These are phyloP conservation scores for Paraconiothyrium brasiliense DNA, from an alignment of 2,329 filamentous ascomycete genomes.

Conservation along the genomic window DNA sequence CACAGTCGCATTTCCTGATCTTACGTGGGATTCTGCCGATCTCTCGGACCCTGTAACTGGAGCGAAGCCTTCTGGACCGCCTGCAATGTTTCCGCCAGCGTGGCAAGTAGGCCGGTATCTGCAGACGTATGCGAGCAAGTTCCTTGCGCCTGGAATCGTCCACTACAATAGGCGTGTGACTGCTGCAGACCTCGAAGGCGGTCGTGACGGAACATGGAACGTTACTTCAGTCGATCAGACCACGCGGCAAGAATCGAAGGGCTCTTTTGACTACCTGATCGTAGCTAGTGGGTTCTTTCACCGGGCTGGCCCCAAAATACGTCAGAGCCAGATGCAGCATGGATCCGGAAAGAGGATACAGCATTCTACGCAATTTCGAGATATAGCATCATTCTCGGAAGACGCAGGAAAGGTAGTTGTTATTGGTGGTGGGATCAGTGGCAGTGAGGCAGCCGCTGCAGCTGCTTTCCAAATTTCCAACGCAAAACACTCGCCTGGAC, in stretches of 20 bases:
- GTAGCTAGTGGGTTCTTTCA: slow-evolving; percentile 80
- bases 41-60: slow-evolving; percentile 25
- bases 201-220: slow-evolving; percentile 30
- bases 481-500: slow-evolving; percentile 62
- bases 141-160: slow-evolving; percentile 61
- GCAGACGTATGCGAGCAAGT: slow-evolving; percentile 68
- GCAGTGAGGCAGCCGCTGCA: slow-evolving; percentile 77
- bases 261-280: slow-evolving; percentile 73
- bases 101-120: slow-evolving; percentile 81
- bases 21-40: slow-evolving; percentile 70
- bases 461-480: slow-evolving; percentile 77
- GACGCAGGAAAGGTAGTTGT: slow-evolving; percentile 70
- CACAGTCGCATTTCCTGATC: slow-evolving; percentile 71
- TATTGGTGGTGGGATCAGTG: slow-evolving; percentile 84
- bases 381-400: slow-evolving; percentile 29
- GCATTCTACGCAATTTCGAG: slow-evolving; percentile 43
- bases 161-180: slow-evolving; percentile 57
- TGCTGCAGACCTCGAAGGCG: slow-evolving; percentile 32
- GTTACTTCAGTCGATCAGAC: slow-evolving; percentile 28
- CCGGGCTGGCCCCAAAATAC: slow-evolving; percentile 35
- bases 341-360: slow-evolving; percentile 24
- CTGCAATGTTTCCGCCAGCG: slow-evolving; percentile 75
- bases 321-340: slow-evolving; percentile 13
- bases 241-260: slow-evolving; percentile 21
- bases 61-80: slow-evolving; percentile 34